A percentile compares a stretch with the other conserved stretches of the same genome.
Evolutionary conservation across 2,329 filamentous ascomycete species (phyloP).

Genomic region (Penicillium sp.): DNA sequence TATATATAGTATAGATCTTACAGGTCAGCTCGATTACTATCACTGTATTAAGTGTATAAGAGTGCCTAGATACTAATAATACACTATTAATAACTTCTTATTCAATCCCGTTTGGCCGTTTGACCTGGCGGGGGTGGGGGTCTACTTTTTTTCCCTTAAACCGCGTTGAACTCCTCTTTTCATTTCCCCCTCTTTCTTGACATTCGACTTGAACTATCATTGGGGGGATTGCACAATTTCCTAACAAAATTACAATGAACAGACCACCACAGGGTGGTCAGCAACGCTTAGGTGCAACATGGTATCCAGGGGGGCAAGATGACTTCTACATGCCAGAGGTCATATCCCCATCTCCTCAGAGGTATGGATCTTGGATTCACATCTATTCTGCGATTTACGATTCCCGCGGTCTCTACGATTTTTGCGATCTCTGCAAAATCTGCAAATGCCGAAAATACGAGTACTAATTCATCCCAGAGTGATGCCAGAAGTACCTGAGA

Average conservation of each 20-base stretch:
- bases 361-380: conserved; percentile 44
- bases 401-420: neutral
- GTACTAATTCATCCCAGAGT: conserved; percentile 57
- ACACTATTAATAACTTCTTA: neutral
- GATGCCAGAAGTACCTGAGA: conserved; percentile 92
- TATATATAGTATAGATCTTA: neutral
- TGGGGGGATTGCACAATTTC: neutral
- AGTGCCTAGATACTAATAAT: neutral
- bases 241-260: conserved; percentile 31
- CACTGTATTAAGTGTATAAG: neutral
- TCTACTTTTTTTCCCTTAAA: neutral
- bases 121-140: conserved; percentile 2
- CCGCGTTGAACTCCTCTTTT: conserved; percentile 1
- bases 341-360: conserved; percentile 68
- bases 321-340: conserved; percentile 70
- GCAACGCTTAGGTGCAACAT: conserved; percentile 59
- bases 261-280: conserved; percentile 41
- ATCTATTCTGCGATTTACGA: neutral
- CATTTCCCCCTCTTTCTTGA: conserved; percentile 4
- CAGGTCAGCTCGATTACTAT: neutral
- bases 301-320: conserved; percentile 66
- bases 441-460: conserved; percentile 22
- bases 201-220: neutral
- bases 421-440: neutral
- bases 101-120: neutral